Evolutionary conservation across 2,329 filamentous ascomycete species (phyloP).

Genomic region (Fusarium floridanum): DNA sequence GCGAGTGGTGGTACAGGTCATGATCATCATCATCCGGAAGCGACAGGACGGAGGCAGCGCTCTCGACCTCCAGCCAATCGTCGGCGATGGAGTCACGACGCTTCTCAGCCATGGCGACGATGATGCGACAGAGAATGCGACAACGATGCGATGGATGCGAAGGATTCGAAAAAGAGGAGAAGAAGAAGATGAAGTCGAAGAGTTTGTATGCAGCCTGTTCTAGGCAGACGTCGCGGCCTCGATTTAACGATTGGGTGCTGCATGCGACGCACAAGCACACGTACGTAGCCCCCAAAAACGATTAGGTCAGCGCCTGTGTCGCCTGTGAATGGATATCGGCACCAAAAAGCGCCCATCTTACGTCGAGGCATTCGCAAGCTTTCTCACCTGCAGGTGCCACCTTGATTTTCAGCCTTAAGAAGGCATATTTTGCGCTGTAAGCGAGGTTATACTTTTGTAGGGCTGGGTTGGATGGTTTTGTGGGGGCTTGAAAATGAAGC

Average conservation of each 20-base stretch:
- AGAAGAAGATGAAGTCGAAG: background rate
- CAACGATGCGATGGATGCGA: background rate
- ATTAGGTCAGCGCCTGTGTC: background rate
- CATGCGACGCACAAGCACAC: background rate
- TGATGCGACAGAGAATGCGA: background rate
- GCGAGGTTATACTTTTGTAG: background rate
- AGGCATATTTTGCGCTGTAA: background rate
- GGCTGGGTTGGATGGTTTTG: background rate
- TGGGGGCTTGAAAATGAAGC: background rate
- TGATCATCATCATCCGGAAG: constrained; percentile 21
- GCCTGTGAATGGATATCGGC: background rate
- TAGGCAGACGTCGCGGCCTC: constrained; percentile 27
- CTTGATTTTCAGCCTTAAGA: background rate
- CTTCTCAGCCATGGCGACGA: constrained; percentile 16
- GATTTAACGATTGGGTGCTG: background rate
- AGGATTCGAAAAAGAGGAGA: background rate
- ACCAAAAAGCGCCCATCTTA: background rate
- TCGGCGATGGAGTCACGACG: constrained; percentile 30
- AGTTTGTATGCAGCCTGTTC: constrained; percentile 2
- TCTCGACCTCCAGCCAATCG: constrained; percentile 42
- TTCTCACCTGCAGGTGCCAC: background rate
- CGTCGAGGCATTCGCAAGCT: background rate
- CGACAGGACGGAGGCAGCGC: constrained; percentile 35
- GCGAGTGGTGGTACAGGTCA: background rate
- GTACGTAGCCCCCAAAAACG: background rate